Percentiles rank a stretch among this genome's conserved stretches.
These are phyloP conservation scores for Metarhizium robertsii DNA, from an alignment of 2,329 filamentous ascomycete species.

Conservation along the genomic window DNA sequence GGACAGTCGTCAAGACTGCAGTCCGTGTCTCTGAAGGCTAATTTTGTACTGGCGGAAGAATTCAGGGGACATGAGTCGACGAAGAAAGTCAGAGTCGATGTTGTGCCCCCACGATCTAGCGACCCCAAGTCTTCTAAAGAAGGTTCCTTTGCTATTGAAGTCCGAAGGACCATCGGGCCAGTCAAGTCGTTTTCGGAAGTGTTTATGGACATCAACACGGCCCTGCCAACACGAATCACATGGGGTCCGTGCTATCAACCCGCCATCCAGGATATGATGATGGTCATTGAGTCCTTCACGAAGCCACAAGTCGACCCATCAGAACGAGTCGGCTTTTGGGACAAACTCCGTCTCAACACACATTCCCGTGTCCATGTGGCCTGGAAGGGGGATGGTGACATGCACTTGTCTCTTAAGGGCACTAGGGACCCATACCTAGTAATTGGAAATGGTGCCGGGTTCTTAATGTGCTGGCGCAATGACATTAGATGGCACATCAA, in stretches of 20 bases:
- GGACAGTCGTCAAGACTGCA: constrained; percentile 71
- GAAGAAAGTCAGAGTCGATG: constrained; percentile 70
- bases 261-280: constrained; percentile 99
- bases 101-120: constrained; percentile 61
- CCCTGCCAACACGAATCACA: constrained; percentile 82
- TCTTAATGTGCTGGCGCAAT: constrained; percentile 97
- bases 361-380: constrained; percentile 82
- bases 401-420: constrained; percentile 87
- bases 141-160: constrained; percentile 71
- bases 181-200: constrained; percentile 97
- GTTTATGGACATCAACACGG: constrained; percentile 84
- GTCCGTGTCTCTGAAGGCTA: constrained; percentile 75
- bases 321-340: constrained; percentile 94
- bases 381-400: constrained; percentile 93
- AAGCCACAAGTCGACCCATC: constrained; percentile 92
- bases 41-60: constrained; percentile 95
- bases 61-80: constrained; percentile 73
- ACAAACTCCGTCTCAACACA: constrained; percentile 90
- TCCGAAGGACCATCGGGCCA: constrained; percentile 82
- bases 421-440: constrained; percentile 88
- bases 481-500: constrained; percentile 84
- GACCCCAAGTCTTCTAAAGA: constrained; percentile 45
- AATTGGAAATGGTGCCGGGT: constrained; percentile 85
- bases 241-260: constrained; percentile 98
- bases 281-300: constrained; percentile 94